Evolutionary conservation across 805 yeast genomes (phyloP).

Genomic region (Candida sphagnicola): DNA sequence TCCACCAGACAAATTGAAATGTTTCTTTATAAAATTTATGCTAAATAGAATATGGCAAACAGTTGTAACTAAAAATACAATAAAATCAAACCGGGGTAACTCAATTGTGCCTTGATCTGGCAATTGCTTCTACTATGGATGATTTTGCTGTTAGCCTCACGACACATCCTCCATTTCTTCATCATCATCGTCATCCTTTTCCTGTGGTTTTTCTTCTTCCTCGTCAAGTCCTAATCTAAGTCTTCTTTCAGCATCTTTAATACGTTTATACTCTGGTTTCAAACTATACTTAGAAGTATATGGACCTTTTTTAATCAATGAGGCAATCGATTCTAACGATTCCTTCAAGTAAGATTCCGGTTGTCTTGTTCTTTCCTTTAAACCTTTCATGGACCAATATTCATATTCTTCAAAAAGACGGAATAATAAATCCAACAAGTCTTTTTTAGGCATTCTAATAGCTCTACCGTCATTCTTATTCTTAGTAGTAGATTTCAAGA

Average conservation of each 20-base stretch:
- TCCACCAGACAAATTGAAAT: too few species aligned
- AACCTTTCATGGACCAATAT: conserved; percentile 93
- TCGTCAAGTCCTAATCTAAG: conserved; percentile 53
- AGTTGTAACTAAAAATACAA: neutral
- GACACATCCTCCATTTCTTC: conserved; percentile 74
- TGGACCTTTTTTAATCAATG: conserved; percentile 89
- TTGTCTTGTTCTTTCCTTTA: conserved; percentile 90
- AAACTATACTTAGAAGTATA: conserved; percentile 88
- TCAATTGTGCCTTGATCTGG: neutral
- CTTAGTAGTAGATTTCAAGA: conserved; percentile 44
- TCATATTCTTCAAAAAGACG: conserved; percentile 90
- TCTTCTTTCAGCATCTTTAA: conserved; percentile 73
- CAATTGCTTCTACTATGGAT: too few species aligned
- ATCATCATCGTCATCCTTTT: conserved; percentile 59
- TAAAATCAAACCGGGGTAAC: neutral
- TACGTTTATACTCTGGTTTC: conserved; percentile 82
- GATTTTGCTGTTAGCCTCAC: too few species aligned
- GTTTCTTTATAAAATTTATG: too few species aligned
- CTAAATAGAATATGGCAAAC: too few species aligned
- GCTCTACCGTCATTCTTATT: conserved; percentile 78
- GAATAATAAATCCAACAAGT: conserved; percentile 82
- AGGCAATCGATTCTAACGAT: conserved; percentile 84
- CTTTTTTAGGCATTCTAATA: conserved; percentile 90
- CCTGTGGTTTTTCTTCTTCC: conserved; percentile 36
- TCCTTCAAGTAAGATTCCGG: conserved; percentile 93